Percentiles rank a stretch among this genome's conserved stretches.
These are phyloP conservation scores for Tetrapisispora pingtungensis DNA, from an alignment of 805 yeast genomes.

Conservation along the genomic window DNA sequence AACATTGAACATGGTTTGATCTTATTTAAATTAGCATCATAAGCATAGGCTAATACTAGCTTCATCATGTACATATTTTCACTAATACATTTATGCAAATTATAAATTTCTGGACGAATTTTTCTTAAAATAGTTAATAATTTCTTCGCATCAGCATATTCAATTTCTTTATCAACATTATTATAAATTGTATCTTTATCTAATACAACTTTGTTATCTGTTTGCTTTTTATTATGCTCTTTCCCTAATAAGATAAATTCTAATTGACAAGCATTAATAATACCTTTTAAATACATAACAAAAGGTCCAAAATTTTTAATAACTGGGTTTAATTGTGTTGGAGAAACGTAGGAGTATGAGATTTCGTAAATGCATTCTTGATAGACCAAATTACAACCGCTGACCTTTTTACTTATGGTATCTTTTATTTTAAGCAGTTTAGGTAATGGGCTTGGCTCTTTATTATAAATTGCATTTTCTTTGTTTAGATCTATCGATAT, in stretches of 20 bases:
- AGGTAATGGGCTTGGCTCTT: slow-evolving; percentile 24
- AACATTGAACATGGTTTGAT: slow-evolving; percentile 13
- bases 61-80: slow-evolving; percentile 29
- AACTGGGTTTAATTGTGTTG: slow-evolving; percentile 31
- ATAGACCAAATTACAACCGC: slow-evolving; percentile 31
- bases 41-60: slow-evolving; percentile 29
- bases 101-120: slow-evolving; percentile 26
- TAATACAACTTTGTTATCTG: background rate
- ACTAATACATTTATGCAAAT: slow-evolving; percentile 29
- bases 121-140: slow-evolving; percentile 26
- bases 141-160: slow-evolving; percentile 28
- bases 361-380: slow-evolving; percentile 41
- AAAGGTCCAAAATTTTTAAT: slow-evolving; percentile 28
- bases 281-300: slow-evolving; percentile 31
- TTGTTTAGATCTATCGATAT: slow-evolving; percentile 17
- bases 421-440: slow-evolving; percentile 29
- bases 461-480: slow-evolving; percentile 9
- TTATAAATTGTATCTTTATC: slow-evolving; percentile 6
- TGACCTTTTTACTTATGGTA: slow-evolving; percentile 27
- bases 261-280: slow-evolving; percentile 40
- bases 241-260: slow-evolving; percentile 32
- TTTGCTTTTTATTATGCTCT: slow-evolving; percentile 3
- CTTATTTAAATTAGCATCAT: slow-evolving; percentile 30
- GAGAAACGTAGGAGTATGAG: slow-evolving; percentile 39
- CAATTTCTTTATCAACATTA: slow-evolving; percentile 28